Evolutionary conservation across 305 asterid genomes (phyloP).

Genomic region (Fraxinus ornus): DNA sequence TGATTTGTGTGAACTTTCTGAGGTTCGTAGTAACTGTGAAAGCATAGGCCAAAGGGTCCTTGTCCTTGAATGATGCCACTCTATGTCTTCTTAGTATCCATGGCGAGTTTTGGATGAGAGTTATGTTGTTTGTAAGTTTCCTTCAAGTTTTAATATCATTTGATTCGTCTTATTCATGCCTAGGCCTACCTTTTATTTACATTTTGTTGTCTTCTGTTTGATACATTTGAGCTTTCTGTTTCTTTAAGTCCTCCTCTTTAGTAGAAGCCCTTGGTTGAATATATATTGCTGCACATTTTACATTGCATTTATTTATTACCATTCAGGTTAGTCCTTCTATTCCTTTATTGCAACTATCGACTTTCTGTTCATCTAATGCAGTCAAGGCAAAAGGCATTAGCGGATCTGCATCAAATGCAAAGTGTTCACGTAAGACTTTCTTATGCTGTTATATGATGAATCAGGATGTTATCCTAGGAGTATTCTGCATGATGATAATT

Average conservation of each 20-base stretch:
- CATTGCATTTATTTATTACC: not conserved
- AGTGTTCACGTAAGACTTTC: slow-evolving; percentile 61
- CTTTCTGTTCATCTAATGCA: slow-evolving; percentile 36
- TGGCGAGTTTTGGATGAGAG: not conserved
- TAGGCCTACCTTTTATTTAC: not conserved
- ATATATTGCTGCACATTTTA: not conserved
- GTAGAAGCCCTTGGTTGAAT: not conserved
- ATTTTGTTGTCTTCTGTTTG: not conserved
- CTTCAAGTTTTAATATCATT: not conserved
- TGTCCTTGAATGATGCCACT: not conserved
- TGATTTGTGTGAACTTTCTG: not conserved
- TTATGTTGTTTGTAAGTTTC: not conserved
- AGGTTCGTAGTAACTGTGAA: not conserved
- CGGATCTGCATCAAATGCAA: slow-evolving; percentile 85
- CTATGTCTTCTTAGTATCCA: not conserved
- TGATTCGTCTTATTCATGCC: not conserved
- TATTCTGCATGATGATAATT: not conserved
- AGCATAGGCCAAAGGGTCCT: not conserved
- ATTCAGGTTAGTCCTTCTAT: not conserved
- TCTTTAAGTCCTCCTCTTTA: not conserved
- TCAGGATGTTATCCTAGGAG: not conserved
- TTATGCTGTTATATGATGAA: slow-evolving; percentile 13
- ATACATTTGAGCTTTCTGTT: not conserved
- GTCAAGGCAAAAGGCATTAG: slow-evolving; percentile 84
- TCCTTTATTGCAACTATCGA: not conserved